These are phyloP conservation scores for Neonectria neomacrospora DNA, from an alignment of 2,329 filamentous ascomycete species.

Conservation along the genomic window DNA sequence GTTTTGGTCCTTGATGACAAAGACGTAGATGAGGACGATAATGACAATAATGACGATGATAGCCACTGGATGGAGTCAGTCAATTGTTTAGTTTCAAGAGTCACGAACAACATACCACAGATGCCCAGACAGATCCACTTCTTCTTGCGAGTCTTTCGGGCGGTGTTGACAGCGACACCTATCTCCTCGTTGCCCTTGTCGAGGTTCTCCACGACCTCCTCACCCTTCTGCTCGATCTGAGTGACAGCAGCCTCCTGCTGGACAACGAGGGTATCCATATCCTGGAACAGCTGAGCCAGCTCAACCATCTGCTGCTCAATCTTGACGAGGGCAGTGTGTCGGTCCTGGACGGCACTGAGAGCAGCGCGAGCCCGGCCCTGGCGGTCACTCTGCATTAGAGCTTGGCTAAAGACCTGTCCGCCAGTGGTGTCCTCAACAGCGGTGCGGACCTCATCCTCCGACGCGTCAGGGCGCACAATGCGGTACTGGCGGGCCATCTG, in stretches of 20 bases:
- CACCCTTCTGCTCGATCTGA: constrained; percentile 86
- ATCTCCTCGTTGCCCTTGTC: constrained; percentile 88
- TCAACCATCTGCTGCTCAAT: constrained; percentile 92
- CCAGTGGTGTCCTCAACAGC: constrained; percentile 78
- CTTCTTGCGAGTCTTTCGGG: constrained; percentile 84
- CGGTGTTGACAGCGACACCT: constrained; percentile 82
- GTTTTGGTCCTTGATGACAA: constrained; percentile 51
- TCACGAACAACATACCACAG: constrained; percentile 57
- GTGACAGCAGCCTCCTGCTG: constrained; percentile 85
- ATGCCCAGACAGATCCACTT: constrained; percentile 97
- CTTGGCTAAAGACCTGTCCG: constrained; percentile 88
- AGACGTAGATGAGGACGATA: constrained; percentile 61
- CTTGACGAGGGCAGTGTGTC: constrained; percentile 89
- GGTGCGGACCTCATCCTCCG: constrained; percentile 79
- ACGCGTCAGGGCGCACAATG: constrained; percentile 86
- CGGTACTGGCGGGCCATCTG: constrained; percentile 91
- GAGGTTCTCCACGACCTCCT: constrained; percentile 86
- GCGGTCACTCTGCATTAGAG: constrained; percentile 83
- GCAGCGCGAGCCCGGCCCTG: constrained; percentile 84
- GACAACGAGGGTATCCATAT: constrained; percentile 86
- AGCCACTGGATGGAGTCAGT: constrained; percentile 55
- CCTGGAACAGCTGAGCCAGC: constrained; percentile 86
- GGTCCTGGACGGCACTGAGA: constrained; percentile 81
- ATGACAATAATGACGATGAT: constrained; percentile 65
- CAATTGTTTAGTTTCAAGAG: not conserved